A percentile compares a stretch with the other conserved stretches of the same genome.
Conservation (phyloP, 441 rosid genomes). For the Breynia disticha region DNA sequence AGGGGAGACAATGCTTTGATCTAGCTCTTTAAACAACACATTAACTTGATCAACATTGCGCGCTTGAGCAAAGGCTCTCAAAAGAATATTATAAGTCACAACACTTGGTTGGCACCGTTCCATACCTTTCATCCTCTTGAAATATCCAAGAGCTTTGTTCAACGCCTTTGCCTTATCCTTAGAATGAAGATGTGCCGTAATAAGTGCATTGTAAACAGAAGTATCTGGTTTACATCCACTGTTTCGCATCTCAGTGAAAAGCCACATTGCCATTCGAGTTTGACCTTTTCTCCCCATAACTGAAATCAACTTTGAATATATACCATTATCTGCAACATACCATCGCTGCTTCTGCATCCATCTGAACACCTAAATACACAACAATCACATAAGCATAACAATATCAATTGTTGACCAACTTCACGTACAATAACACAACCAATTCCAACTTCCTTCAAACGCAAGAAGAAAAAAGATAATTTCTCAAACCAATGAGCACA, state of each 20-base stretch:
- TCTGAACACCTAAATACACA: slow-evolving; percentile 59
- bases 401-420: not conserved
- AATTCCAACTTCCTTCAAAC: not conserved
- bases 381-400: not conserved
- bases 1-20: slow-evolving; percentile 46
- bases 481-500: no score
- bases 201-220: slow-evolving; percentile 80
- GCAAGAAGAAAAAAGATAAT: no score
- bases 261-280: slow-evolving; percentile 93
- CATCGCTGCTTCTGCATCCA: slow-evolving; percentile 95
- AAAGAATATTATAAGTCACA: slow-evolving; percentile 79
- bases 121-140: slow-evolving; percentile 67
- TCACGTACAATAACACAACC: not conserved
- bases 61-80: slow-evolving; percentile 81
- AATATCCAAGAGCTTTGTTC: slow-evolving; percentile 62
- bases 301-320: slow-evolving; percentile 72
- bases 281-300: slow-evolving; percentile 87
- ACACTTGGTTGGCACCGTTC: slow-evolving; percentile 70
- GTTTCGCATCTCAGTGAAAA: slow-evolving; percentile 87
- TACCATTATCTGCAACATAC: slow-evolving; percentile 81
- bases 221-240: slow-evolving; percentile 88
- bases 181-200: slow-evolving; percentile 77
- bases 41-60: slow-evolving; percentile 58
- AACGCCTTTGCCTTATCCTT: slow-evolving; percentile 69
- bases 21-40: slow-evolving; percentile 66